A percentile compares a stretch with the other conserved stretches of the same genome.
phyloP scores from a whole-genome alignment of 1,284 basidiomycete genomes.

The Ceratobasidium sp. region DNA sequence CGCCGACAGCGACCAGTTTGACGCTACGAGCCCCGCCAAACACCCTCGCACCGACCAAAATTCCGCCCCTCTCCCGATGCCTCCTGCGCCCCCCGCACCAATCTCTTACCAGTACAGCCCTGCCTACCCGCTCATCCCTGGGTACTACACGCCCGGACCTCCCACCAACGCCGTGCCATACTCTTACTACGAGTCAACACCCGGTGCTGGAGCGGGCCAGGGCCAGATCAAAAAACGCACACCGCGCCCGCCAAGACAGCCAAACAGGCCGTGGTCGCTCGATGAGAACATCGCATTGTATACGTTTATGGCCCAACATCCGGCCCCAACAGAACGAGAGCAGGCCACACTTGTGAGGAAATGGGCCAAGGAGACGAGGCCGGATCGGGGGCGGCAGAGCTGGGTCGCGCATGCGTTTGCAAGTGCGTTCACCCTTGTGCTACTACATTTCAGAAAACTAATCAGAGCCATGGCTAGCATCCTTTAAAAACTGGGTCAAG shows the following conservation, averaged over 20 bases:
- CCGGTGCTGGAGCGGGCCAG: background rate
- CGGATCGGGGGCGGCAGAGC: conserved; percentile 34
- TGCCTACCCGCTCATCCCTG: conserved; percentile 17
- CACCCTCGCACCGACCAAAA: no score
- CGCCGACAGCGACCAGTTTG: conserved; percentile 12
- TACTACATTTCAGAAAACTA: background rate
- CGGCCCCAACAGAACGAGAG: conserved; percentile 24
- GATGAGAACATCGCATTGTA: conserved; percentile 36
- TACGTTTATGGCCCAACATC: conserved; percentile 22
- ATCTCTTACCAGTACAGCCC: conserved; percentile 20
- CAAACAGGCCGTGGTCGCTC: conserved; percentile 15
- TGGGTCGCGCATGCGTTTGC: conserved; percentile 37
- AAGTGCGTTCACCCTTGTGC: no score
- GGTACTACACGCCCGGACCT: conserved; percentile 23
- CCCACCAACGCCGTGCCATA: conserved; percentile 2
- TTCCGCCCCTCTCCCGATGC: background rate
- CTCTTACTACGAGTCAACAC: conserved; percentile 23
- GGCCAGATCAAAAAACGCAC: background rate
- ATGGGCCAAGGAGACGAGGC: conserved; percentile 38
- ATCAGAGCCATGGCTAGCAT: background rate
- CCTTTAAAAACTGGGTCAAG: conserved; percentile 41
- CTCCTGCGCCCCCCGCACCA: conserved; percentile 1
- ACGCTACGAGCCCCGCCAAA: background rate
- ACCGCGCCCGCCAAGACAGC: conserved; percentile 26
- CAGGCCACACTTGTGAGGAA: conserved; percentile 25